These are phyloP conservation scores for Talaromyces stipitatus DNA, from an alignment of 495 filamentous ascomycete genomes.

Conservation along the genomic window DNA sequence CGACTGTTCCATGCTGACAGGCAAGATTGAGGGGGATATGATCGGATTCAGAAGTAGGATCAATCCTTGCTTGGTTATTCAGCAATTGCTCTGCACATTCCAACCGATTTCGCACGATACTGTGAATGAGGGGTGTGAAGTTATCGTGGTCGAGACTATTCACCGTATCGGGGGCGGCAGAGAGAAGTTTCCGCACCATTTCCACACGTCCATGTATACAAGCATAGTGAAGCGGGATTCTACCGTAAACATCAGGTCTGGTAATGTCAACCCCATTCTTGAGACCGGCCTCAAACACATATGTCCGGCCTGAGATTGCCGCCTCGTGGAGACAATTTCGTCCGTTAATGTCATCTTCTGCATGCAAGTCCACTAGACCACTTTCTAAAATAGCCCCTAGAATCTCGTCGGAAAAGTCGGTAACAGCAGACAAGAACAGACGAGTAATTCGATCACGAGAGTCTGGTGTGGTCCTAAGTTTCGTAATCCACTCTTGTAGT, in stretches of 20 bases:
- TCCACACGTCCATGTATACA: conserved; percentile 87
- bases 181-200: conserved; percentile 69
- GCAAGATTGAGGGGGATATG: conserved; percentile 92
- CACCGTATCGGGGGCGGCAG: conserved; percentile 56
- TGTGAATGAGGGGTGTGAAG: conserved; percentile 91
- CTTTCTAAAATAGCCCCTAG: conserved; percentile 71
- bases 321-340: conserved; percentile 94
- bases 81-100: conserved; percentile 73
- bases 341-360: conserved; percentile 95
- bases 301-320: conserved; percentile 74
- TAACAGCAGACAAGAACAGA: conserved; percentile 80
- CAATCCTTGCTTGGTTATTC: conserved; percentile 62
- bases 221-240: conserved; percentile 91
- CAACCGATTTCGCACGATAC: conserved; percentile 77
- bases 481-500: conserved; percentile 56
- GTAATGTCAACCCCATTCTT: conserved; percentile 63
- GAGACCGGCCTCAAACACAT: conserved; percentile 69
- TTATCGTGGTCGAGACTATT: conserved; percentile 90
- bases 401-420: conserved; percentile 72
- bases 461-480: conserved; percentile 46
- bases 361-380: conserved; percentile 73
- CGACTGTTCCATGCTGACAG: conserved; percentile 80
- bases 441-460: conserved; percentile 69
- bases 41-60: conserved; percentile 75
- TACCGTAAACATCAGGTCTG: conserved; percentile 82